These are phyloP conservation scores for Calonectria pseudoreteaudii DNA, from an alignment of 2,329 filamentous ascomycete species.

Conservation along the genomic window DNA sequence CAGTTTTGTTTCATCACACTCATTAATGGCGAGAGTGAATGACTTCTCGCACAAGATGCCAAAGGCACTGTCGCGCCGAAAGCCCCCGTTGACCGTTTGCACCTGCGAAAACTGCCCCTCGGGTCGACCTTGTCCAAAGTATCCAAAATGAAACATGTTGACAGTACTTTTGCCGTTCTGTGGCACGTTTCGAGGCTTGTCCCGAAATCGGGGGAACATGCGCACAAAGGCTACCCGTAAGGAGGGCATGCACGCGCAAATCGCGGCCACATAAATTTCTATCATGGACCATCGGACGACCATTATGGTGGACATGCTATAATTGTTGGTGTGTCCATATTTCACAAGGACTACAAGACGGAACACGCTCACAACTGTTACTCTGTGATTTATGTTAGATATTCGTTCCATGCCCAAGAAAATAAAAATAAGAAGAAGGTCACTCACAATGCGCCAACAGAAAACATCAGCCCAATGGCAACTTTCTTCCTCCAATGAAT, in stretches of 20 bases:
- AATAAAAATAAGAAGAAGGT: background rate
- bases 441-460: background rate
- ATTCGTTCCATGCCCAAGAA: too few species aligned
- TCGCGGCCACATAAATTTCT: background rate
- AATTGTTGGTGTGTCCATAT: background rate
- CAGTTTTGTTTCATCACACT: background rate
- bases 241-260: background rate
- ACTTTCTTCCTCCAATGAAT: background rate
- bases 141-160: background rate
- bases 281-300: background rate
- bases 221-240: background rate
- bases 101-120: background rate
- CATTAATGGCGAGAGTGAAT: background rate
- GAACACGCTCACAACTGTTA: background rate
- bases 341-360: background rate
- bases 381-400: background rate
- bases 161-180: background rate
- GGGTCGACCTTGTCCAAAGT: background rate
- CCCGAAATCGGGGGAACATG: background rate
- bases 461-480: background rate
- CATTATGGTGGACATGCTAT: background rate
- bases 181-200: background rate
- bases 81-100: background rate
- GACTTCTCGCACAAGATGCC: background rate
- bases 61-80: background rate